Evolutionary conservation across 1,284 basidiomycete genomes (phyloP), one percentile per base, ranked within the genome.

Genomic region (Leccinum pachyderme): DNA sequence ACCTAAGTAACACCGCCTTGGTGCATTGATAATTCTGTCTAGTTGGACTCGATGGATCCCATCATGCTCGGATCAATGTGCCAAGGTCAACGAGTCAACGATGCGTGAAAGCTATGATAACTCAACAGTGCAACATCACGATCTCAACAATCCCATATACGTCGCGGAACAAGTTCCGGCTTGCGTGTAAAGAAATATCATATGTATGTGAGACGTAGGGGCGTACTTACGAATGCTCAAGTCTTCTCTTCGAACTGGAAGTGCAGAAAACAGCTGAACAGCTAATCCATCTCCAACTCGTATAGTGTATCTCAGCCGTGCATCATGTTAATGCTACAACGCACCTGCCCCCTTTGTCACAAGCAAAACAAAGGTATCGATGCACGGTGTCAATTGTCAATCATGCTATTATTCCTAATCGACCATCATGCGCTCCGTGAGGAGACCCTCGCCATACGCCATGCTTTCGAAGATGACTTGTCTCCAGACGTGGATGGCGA

Each of bases 391-490:
- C 57, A 52, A 58, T 51, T 43, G 33, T 52, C 55, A 55, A 47
- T 28, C 53, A 44, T 51, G 51, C 27, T 35, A 51, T 53, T 45
- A 60, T 44, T 48, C 71, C 58, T 70, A 85, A 70, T 89, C 87
- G 65, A 89, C 85, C 74, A 89, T 79, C 80, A 87, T 81, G 67
- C 80, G 81, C 66, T 89, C 89, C 27, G 89, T 91, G 65, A 88
- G 81, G 52, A 92, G 77, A 47, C 90, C 89, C 73, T 92, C 90
- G 57, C 84, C 86, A 68, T 92, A 92, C 35, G 89, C 86, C 84
- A 91, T 88, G 68, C 89, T 91, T 76, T 95, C 93, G 70, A 95
- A 95, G 51, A 91, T 88, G 60, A 95, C 82, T 73, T 93, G 90
- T 52, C 91, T 81, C 93, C 93, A 95, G 41, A 95, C 77, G 59